Base-by-base conservation (phyloP, 2,329 filamentous ascomycete species). In the Triangularia verruculosa region DNA sequence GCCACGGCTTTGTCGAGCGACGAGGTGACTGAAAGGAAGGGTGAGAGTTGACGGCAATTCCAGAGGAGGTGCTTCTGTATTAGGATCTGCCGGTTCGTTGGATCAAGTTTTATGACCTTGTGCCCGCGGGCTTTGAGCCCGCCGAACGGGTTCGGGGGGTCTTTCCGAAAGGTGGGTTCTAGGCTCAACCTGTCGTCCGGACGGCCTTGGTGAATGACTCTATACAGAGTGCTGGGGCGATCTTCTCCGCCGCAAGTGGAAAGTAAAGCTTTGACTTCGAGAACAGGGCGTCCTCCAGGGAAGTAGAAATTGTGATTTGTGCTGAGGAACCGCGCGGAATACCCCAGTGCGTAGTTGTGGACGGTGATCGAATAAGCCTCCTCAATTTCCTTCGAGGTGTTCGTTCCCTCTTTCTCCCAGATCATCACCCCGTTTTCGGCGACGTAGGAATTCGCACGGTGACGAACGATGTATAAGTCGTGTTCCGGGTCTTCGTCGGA, bases 111-210 rank as follows among this genome's bases (percentile, higher is more conserved):
- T 15, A 12, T 15, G 17, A 54, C 13, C 11, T 17, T 25, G 52
- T 57, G n/a, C 6, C 59, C 32, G 22, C 59, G 59, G 17, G 52
- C 20, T 30, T 56, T 56, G 30, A 39, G n/a, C n/a, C n/a, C n/a
- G n/a, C n/a, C 22, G 15, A 20, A 12, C 32, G 32, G 32, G 15
- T 9, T 13, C 12, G 32, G 32, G 11, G 11, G 11, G 2, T n/a
- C 32, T 13, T 12, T 34, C 32, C 12, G 4, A 34, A n/a, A n/a
- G n/a, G n/a, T n/a, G n/a, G n/a, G n/a, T n/a, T n/a, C n/a, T n/a
- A n/a, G n/a, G n/a, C n/a, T 34, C 8, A 2, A 2, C 32, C 15
- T 34, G 6, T 13, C 15, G 8, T 12, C 11, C 9, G 12, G 12
- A 13, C 32, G 32, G 32, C 32, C 32, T 12, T 34, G 11, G 32